Percentiles rank a stretch among this genome's conserved stretches.
These are phyloP conservation scores for Geotrichum reessii DNA, from an alignment of 1,139 yeast species.

Conservation along the genomic window DNA sequence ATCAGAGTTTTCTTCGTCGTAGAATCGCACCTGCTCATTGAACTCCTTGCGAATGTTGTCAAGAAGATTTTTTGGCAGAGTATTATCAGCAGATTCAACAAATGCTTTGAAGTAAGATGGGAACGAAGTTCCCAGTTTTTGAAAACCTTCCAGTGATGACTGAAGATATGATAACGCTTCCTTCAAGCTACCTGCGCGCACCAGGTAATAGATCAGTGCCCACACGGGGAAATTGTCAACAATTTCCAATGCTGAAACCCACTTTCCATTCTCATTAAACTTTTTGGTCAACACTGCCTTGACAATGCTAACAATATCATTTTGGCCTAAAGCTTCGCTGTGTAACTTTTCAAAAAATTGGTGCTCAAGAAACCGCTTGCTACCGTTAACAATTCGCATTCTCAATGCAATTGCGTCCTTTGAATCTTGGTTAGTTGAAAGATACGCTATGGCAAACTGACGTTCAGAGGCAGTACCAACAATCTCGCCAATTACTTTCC, in stretches of 20 bases:
- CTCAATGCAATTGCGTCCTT: slow-evolving; percentile 39
- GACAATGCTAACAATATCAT: slow-evolving; percentile 65
- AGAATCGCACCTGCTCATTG: slow-evolving; percentile 71
- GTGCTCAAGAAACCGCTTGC: slow-evolving; percentile 58
- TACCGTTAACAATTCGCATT: slow-evolving; percentile 49
- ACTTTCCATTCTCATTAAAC: slow-evolving; percentile 39
- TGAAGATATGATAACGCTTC: slow-evolving; percentile 66
- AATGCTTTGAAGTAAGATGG: slow-evolving; percentile 72
- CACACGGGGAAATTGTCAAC: slow-evolving; percentile 86
- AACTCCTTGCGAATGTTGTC: slow-evolving; percentile 75
- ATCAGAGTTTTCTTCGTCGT: slow-evolving; percentile 55
- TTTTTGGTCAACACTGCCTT: slow-evolving; percentile 54
- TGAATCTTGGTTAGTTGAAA: slow-evolving; percentile 22
- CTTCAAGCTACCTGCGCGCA: slow-evolving; percentile 73
- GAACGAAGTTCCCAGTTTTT: slow-evolving; percentile 79
- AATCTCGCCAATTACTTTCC: slow-evolving; percentile 33
- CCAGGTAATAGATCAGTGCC: slow-evolving; percentile 79
- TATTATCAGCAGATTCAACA: slow-evolving; percentile 50
- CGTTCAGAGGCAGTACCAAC: slow-evolving; percentile 42
- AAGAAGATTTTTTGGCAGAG: slow-evolving; percentile 61
- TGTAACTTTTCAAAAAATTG: slow-evolving; percentile 77
- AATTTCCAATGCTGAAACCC: slow-evolving; percentile 51
- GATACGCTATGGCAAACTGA: slow-evolving; percentile 40
- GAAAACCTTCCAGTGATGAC: slow-evolving; percentile 55
- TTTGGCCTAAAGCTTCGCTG: slow-evolving; percentile 58